Conservation (phyloP, 2,329 filamentous ascomycete genomes). For the Aplosporella prunicola region DNA sequence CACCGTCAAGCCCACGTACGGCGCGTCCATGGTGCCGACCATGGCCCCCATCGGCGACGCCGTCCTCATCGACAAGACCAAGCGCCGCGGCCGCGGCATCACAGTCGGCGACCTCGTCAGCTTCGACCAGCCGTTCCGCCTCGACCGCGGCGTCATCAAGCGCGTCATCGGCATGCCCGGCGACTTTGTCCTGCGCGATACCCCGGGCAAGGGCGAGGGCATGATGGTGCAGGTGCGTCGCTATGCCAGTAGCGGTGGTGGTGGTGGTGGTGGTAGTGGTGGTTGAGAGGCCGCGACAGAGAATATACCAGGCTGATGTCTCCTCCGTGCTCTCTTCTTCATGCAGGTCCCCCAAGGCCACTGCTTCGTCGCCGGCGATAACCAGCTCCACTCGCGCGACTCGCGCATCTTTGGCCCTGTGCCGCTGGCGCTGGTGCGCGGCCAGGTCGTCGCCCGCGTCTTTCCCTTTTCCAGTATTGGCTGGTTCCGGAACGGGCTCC, state of each 20-base stretch:
- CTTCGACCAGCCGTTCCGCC: conserved; percentile 61
- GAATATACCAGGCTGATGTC: background rate
- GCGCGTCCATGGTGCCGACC: conserved; percentile 85
- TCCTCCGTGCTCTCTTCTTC: background rate
- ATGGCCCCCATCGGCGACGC: conserved; percentile 59
- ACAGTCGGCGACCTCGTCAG: conserved; percentile 75
- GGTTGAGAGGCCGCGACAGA: too few species aligned
- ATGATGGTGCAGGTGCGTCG: conserved; percentile 54
- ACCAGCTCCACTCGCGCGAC: conserved; percentile 73
- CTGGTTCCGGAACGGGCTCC: conserved; percentile 7
- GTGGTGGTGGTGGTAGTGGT: background rate
- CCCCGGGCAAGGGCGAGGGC: conserved; percentile 38
- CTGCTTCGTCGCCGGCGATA: conserved; percentile 86
- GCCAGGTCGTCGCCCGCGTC: conserved; percentile 55
- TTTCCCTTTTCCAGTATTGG: conserved; percentile 1
- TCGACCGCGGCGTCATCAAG: conserved; percentile 59
- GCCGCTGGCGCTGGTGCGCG: conserved; percentile 72
- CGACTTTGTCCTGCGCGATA: conserved; percentile 62
- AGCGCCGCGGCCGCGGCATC: conserved; percentile 57
- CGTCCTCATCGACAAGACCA: conserved; percentile 58
- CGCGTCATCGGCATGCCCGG: conserved; percentile 52
- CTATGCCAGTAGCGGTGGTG: background rate
- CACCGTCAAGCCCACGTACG: conserved; percentile 50
- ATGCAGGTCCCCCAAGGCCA: conserved; percentile 79
- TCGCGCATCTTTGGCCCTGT: conserved; percentile 80